A percentile compares a stretch with the other conserved stretches of the same genome.
phyloP scores from a whole-genome alignment of 2,329 filamentous ascomycete species.

The Beauveria sp. region DNA sequence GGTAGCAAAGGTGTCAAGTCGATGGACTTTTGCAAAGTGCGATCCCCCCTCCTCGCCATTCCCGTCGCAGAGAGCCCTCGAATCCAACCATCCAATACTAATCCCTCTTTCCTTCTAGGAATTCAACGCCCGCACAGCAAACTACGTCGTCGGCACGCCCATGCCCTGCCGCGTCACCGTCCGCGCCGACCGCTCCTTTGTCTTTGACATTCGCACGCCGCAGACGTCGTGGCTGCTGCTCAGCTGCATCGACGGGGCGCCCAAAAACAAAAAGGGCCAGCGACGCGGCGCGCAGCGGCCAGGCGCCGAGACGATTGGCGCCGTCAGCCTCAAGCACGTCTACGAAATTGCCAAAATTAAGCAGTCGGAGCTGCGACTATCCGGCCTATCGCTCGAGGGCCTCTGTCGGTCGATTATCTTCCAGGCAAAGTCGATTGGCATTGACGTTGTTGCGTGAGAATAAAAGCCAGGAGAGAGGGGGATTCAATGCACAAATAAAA shows the following conservation, averaged over 20 bases:
- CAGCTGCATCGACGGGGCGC: slow-evolving; percentile 65
- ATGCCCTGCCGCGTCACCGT: slow-evolving; percentile 88
- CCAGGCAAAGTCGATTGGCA: slow-evolving; percentile 68
- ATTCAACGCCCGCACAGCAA: slow-evolving; percentile 89
- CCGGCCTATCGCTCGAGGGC: slow-evolving; percentile 62
- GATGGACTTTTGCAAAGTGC: slow-evolving; percentile 98
- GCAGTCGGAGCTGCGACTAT: slow-evolving; percentile 66
- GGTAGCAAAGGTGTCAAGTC: slow-evolving; percentile 98
- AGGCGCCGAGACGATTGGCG: slow-evolving; percentile 71
- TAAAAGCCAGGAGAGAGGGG: too few species aligned
- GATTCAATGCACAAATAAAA: too few species aligned
- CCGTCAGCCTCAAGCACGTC: slow-evolving; percentile 85
- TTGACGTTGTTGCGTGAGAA: slow-evolving; percentile 57
- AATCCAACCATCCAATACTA: not conserved
- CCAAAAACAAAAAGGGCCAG: slow-evolving; percentile 64
- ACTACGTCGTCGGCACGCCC: slow-evolving; percentile 75
- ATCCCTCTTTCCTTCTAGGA: slow-evolving; percentile 49
- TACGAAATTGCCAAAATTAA: slow-evolving; percentile 99
- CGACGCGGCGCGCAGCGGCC: slow-evolving; percentile 70
- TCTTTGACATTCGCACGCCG: slow-evolving; percentile 88
- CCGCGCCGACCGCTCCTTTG: slow-evolving; percentile 85
- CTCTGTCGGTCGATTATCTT: slow-evolving; percentile 67
- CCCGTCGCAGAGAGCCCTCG: not conserved
- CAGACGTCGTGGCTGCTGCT: slow-evolving; percentile 88
- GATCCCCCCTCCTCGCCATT: slow-evolving; percentile 13